A percentile compares a stretch with the other conserved stretches of the same genome.
These are phyloP conservation scores for Rhytidiadelphus loreus DNA, from an alignment of 225 moss, liverwort and hornwort genomes.

Conservation along the genomic window DNA sequence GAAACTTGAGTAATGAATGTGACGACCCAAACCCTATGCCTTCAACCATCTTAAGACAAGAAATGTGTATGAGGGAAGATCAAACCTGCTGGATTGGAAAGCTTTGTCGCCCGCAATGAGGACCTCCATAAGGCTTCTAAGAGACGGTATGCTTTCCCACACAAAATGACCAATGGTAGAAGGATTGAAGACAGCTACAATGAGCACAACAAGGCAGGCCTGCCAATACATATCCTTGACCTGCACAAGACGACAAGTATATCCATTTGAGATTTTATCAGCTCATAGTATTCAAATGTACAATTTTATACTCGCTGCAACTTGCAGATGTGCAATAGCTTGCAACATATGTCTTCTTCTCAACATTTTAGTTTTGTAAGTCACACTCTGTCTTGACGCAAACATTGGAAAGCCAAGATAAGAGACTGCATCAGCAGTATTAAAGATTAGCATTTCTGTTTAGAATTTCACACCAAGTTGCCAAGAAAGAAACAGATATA, in stretches of 20 bases:
- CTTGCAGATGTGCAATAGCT: neutral
- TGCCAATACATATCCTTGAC: conserved; percentile 97
- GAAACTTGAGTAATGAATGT: neutral
- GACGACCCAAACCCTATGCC: neutral
- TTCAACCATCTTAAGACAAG: neutral
- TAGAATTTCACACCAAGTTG: neutral
- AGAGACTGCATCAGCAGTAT: neutral
- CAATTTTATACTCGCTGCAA: neutral
- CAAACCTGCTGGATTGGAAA: conserved; percentile 58
- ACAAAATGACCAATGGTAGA: conserved; percentile 87
- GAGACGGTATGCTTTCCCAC: conserved; percentile 78
- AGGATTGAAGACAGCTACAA: conserved; percentile 83
- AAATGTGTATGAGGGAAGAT: neutral
- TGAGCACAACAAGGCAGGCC: conserved; percentile 87
- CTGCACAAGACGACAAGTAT: conserved; percentile 18
- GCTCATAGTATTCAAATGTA: neutral
- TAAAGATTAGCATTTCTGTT: neutral
- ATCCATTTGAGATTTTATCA: neutral
- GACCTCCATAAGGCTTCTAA: conserved; percentile 83
- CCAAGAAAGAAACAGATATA: neutral
- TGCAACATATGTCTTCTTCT: neutral
- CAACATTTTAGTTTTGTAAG: neutral
- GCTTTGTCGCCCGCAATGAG: conserved; percentile 67
- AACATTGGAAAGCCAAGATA: neutral
- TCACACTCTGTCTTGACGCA: neutral